phyloP scores from a whole-genome alignment of 2,329 filamentous ascomycete genomes.

The Seiridium cupressi region DNA sequence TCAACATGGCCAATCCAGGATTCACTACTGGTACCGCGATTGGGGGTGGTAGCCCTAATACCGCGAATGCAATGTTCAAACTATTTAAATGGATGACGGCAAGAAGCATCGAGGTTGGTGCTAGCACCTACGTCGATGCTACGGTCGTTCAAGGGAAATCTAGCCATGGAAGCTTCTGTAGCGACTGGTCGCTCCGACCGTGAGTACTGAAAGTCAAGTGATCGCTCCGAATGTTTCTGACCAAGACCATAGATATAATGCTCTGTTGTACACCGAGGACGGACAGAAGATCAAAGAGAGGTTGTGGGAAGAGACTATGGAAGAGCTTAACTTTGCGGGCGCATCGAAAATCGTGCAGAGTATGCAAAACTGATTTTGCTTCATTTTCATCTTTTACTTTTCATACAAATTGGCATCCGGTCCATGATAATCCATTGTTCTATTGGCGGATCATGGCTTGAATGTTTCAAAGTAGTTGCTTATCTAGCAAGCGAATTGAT shows the following conservation, averaged over 20 bases:
- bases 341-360: slow-evolving; percentile 18
- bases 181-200: slow-evolving; percentile 15
- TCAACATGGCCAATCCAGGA: slow-evolving; percentile 20
- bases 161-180: slow-evolving; percentile 12
- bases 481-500: too few species aligned
- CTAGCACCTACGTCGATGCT: slow-evolving; percentile 16
- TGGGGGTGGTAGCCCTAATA: slow-evolving; percentile 4
- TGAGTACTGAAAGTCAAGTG: background rate
- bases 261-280: slow-evolving; percentile 19
- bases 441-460: too few species aligned
- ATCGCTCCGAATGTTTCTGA: background rate
- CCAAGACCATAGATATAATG: slow-evolving; percentile 16
- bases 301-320: slow-evolving; percentile 27
- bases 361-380: slow-evolving; percentile 11
- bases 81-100: background rate
- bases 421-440: too few species aligned
- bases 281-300: slow-evolving; percentile 16
- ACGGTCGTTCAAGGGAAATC: slow-evolving; percentile 13
- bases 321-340: slow-evolving; percentile 23
- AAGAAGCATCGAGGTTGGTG: background rate
- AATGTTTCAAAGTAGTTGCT: too few species aligned
- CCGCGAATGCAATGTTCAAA: background rate
- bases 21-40: slow-evolving; percentile 12
- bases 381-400: too few species aligned
- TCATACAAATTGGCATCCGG: too few species aligned